A percentile compares a stretch with the other conserved stretches of the same genome.
Conservation (phyloP, 441 rosid genomes). For the Croton laevigatus region DNA sequence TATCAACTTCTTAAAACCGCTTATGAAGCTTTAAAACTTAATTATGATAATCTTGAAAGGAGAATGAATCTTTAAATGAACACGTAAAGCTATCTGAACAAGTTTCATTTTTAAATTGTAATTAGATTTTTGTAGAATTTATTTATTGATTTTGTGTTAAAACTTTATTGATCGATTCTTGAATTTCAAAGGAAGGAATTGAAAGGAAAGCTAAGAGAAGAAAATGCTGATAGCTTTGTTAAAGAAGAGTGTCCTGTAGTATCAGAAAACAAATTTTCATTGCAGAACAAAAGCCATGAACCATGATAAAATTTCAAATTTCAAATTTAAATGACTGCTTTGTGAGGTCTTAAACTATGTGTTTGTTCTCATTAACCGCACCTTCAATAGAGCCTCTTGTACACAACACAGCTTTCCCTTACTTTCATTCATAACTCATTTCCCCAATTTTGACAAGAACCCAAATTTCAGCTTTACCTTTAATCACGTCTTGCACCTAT, state of each 20-base stretch:
- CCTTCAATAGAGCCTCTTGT: constrained; percentile 3
- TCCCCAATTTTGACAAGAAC: constrained; percentile 2
- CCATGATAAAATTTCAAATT: not conserved
- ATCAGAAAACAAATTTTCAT: constrained; percentile 30
- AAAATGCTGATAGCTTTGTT: constrained; percentile 40
- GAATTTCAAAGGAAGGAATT: constrained; percentile 44
- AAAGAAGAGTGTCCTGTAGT: constrained; percentile 36
- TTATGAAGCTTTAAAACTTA: constrained; percentile 44
- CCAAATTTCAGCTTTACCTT: not conserved
- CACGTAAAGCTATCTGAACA: constrained; percentile 23
- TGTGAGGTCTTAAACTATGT: constrained; percentile 1
- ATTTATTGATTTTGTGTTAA: not conserved
- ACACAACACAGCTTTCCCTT: constrained; percentile 2
- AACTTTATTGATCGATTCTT: not conserved
- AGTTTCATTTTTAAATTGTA: not conserved
- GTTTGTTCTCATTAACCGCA: not conserved
- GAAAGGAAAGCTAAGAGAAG: constrained; percentile 44
- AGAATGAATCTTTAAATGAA: constrained; percentile 36
- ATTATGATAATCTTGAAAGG: constrained; percentile 38
- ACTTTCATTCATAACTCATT: constrained; percentile 16
- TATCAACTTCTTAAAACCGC: constrained; percentile 44
- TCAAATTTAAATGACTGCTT: no score
- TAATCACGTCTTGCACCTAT: constrained; percentile 10
- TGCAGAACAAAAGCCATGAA: constrained; percentile 29
- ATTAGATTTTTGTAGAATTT: not conserved